Conservation (phyloP, 441 rosid species). For the Corymbia calophylla region DNA sequence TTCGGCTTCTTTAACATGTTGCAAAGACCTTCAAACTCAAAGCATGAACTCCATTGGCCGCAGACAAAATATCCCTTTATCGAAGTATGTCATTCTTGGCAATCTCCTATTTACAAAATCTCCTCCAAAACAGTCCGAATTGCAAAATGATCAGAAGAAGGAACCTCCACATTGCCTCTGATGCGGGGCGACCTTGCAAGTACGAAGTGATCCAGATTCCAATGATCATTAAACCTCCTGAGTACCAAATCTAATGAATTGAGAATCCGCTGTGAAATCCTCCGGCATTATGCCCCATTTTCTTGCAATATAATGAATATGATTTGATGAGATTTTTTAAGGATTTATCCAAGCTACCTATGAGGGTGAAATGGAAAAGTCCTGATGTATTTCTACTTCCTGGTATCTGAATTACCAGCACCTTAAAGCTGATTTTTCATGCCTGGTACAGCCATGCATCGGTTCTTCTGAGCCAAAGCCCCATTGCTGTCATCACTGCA, state of each 20-base stretch:
- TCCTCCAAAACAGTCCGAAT: not conserved
- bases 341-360: not conserved
- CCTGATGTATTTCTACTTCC: not conserved
- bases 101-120: not conserved
- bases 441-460: not conserved
- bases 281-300: not conserved
- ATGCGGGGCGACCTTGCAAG: not conserved
- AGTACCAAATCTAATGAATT: not conserved
- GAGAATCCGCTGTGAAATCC: not conserved
- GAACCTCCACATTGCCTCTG: not conserved
- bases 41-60: not conserved
- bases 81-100: not conserved
- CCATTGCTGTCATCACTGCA: not conserved
- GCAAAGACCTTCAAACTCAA: not conserved
- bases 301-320: not conserved
- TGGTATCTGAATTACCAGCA: not conserved
- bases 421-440: not conserved
- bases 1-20: not conserved
- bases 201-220: not conserved
- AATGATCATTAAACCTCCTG: not conserved
- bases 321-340: not conserved
- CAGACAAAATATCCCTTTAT: not conserved
- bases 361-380: not conserved
- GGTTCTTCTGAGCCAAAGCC: not conserved
- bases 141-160: not conserved